Evolutionary conservation across 2,329 filamentous ascomycete species (phyloP), one percentile per base, ranked within the genome.

Genomic region (Trichophyton simii): DNA sequence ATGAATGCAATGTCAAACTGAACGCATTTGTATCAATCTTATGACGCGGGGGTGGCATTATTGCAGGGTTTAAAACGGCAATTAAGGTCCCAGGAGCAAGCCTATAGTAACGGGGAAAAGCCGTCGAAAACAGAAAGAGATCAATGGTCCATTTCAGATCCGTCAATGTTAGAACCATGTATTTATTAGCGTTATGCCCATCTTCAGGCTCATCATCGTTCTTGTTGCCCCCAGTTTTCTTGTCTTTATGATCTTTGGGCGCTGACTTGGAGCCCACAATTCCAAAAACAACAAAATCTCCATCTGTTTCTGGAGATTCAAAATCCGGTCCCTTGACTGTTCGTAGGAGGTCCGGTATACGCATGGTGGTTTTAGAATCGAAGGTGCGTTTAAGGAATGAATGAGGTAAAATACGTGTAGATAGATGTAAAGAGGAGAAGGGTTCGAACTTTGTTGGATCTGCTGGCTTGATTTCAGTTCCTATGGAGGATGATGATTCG

Each of bases 91-190:
- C 94, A 1, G 89, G 83, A 0, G 86, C 86, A n/a, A 97, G 78
- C 71, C 95, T 95, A 87, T 92, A 97, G 77, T 94, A 99, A 60
- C 88, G 85, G 15, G 89, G 87, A 68, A 97, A 96, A 5, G 90
- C 95, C 0, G 87, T 85, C 68, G 89, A 88, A 74, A 99, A 99
- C 13, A 99, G 82, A 68, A 91, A 97, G 48, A 97, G 81, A 65
- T 97, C 91, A 11, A 99, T 74, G 67, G 96, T 90, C 84, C 86
- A 96, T 68, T 90, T 87, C 9, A 99, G 78, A 72, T 99, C 92
- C 0, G 89, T 90, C 2, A 99, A 79, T 1, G 84, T 89, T 64
- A 99, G 78, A 1, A 92, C 87, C 88, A 99, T 96, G 77, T 95
- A 99, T 72, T 95, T 96, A 58, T 87, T 87, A 20, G 81, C 76